A percentile compares a stretch with the other conserved stretches of the same genome.
These are phyloP conservation scores for Drechslera avenae DNA, from an alignment of 2,329 filamentous ascomycete species.

Conservation along the genomic window DNA sequence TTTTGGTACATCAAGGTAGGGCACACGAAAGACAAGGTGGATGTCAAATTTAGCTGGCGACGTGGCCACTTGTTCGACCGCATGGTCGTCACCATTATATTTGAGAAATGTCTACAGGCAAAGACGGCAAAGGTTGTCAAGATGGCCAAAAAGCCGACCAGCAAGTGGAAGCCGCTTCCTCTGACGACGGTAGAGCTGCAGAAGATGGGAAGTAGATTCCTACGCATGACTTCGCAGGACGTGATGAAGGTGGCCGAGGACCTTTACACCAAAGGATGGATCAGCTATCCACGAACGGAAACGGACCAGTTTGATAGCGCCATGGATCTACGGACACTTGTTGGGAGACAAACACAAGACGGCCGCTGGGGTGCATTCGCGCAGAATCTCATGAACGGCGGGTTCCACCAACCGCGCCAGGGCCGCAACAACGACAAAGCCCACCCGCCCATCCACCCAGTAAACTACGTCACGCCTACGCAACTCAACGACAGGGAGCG, in stretches of 20 bases:
- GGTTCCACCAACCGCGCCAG: constrained; percentile 78
- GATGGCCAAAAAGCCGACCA: constrained; percentile 87
- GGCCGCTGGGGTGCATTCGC: constrained; percentile 81
- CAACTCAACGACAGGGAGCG: constrained; percentile 69
- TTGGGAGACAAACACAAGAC: constrained; percentile 83
- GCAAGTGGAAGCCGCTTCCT: constrained; percentile 91
- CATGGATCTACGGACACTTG: constrained; percentile 79
- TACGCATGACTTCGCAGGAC: constrained; percentile 87
- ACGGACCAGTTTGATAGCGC: constrained; percentile 93
- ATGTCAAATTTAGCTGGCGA: constrained; percentile 83
- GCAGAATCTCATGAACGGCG: constrained; percentile 72
- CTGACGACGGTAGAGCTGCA: constrained; percentile 95
- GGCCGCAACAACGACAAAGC: constrained; percentile 94
- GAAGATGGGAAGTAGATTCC: constrained; percentile 87
- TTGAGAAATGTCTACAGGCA: constrained; percentile 80
- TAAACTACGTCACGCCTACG: constrained; percentile 74
- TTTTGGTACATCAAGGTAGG: constrained; percentile 93
- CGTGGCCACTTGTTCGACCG: constrained; percentile 86
- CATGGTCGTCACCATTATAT: constrained; percentile 77
- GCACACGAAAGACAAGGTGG: constrained; percentile 76
- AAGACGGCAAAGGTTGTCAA: constrained; percentile 80
- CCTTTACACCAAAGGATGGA: constrained; percentile 92
- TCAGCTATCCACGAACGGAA: constrained; percentile 96
- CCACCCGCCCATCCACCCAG: constrained; percentile 94
- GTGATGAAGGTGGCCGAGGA: constrained; percentile 86